A percentile compares a stretch with the other conserved stretches of the same genome.
phyloP scores from a whole-genome alignment of 768 basidiomycete species.

The Phylloporus sp. region DNA sequence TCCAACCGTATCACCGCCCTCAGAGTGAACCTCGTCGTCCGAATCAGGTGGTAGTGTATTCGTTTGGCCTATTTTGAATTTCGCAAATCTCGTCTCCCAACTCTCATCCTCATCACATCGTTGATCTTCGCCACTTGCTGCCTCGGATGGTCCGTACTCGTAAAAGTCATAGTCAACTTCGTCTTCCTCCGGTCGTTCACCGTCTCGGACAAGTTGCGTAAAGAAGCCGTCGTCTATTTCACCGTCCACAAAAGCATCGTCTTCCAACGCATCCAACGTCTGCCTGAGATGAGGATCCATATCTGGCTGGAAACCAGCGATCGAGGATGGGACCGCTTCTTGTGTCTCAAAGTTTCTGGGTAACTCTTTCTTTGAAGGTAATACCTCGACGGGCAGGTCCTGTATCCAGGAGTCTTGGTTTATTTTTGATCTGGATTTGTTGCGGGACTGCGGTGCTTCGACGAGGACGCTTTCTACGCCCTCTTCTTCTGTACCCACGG shows the following conservation, averaged over 20 bases:
- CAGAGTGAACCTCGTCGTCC: conserved; percentile 54
- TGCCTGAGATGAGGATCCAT: conserved; percentile 96
- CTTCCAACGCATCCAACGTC: conserved; percentile 89
- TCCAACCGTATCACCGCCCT: conserved; percentile 78
- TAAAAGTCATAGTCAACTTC: conserved; percentile 63
- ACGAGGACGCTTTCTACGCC: conserved; percentile 79
- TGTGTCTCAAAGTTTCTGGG: conserved; percentile 73
- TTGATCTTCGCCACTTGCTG: conserved; percentile 21
- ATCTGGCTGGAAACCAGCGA: conserved; percentile 88
- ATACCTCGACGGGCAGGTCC: conserved; percentile 62
- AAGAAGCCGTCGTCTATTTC: conserved; percentile 75
- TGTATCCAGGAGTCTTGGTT: conserved; percentile 42
- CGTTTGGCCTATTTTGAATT: conserved; percentile 62
- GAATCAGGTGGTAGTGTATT: conserved; percentile 34
- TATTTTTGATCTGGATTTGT: conserved; percentile 25
- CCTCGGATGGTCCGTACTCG: conserved; percentile 39
- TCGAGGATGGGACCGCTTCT: conserved; percentile 74
- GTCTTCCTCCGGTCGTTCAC: conserved; percentile 62
- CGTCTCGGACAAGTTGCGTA: conserved; percentile 62
- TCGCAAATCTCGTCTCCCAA: conserved; percentile 81
- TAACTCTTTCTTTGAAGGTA: conserved; percentile 72
- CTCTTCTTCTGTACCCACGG: conserved; percentile 71
- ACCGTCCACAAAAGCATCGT: conserved; percentile 90
- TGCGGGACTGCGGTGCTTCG: conserved; percentile 58
- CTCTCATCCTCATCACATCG: conserved; percentile 31